A percentile compares a stretch with the other conserved stretches of the same genome.
phyloP scores from a whole-genome alignment of 768 basidiomycete species.

The Amanita pseudoporphyria region DNA sequence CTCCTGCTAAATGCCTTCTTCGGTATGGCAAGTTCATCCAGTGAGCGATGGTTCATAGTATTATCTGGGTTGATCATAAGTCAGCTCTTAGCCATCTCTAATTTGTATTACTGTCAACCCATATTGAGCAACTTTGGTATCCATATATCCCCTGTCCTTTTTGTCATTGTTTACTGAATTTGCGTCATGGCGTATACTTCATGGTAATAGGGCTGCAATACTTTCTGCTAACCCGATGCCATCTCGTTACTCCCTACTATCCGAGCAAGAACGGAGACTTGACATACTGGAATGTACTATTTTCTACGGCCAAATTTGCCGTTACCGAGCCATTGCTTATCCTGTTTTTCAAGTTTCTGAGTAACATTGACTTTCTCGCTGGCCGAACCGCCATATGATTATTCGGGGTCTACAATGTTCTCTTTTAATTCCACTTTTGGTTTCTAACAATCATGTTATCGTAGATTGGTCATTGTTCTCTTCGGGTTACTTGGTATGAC shows the following conservation, averaged over 20 bases:
- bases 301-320: conserved; percentile 68
- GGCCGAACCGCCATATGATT: conserved; percentile 65
- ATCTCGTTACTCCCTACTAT: conserved; percentile 71
- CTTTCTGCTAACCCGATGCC: conserved; percentile 47
- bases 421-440: background rate
- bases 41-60: conserved; percentile 18
- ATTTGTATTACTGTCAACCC: conserved; percentile 80
- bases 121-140: conserved; percentile 66
- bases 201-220: conserved; percentile 65
- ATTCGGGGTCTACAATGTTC: conserved; percentile 46
- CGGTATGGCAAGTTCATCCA: conserved; percentile 54
- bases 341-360: conserved; percentile 56
- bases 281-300: conserved; percentile 59
- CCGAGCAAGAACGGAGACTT: conserved; percentile 62
- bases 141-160: conserved; percentile 63
- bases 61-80: background rate
- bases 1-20: conserved; percentile 46
- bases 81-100: conserved; percentile 44
- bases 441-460: background rate
- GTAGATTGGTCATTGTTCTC: conserved; percentile 50
- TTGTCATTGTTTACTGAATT: conserved; percentile 71
- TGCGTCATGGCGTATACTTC: conserved; percentile 68
- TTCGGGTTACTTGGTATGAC: conserved; percentile 69
- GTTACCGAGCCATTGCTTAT: conserved; percentile 73
- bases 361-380: conserved; percentile 78